phyloP scores from a whole-genome alignment of 768 basidiomycete species.

The Tylopilus sp. region DNA sequence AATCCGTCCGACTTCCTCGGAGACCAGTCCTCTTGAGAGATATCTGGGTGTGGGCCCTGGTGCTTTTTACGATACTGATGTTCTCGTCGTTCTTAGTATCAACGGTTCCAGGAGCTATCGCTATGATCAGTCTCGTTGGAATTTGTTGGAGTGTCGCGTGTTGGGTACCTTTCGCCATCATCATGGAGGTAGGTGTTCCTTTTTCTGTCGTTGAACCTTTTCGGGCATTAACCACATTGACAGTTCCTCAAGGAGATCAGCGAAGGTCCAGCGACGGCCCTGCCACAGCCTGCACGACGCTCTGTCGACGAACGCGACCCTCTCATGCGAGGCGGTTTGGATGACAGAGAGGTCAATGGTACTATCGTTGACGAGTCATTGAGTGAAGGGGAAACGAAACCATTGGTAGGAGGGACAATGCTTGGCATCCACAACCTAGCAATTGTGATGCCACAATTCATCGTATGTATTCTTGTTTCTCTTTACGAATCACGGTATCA shows the following conservation, averaged over 20 bases:
- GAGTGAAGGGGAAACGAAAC: constrained; percentile 32
- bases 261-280: constrained; percentile 25
- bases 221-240: neutral
- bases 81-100: constrained; percentile 84
- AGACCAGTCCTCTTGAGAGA: constrained; percentile 92
- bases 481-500: neutral
- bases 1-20: constrained; percentile 72
- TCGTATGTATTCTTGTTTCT: constrained; percentile 45
- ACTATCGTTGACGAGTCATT: constrained; percentile 31
- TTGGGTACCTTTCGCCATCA: constrained; percentile 96
- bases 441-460: constrained; percentile 92
- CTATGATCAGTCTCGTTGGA: constrained; percentile 80
- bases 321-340: constrained; percentile 51
- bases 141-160: constrained; percentile 98
- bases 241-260: constrained; percentile 76
- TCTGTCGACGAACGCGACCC: constrained; percentile 43
- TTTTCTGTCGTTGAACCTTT: neutral
- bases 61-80: constrained; percentile 77
- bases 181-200: constrained; percentile 86
- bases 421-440: constrained; percentile 95
- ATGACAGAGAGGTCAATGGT: constrained; percentile 40
- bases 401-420: constrained; percentile 83
- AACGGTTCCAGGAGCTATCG: constrained; percentile 72
- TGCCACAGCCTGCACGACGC: constrained; percentile 30
- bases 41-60: constrained; percentile 86